A percentile compares a stretch with the other conserved stretches of the same genome.
phyloP scores from a whole-genome alignment of 257 asterid species.

The Vinca minor region DNA sequence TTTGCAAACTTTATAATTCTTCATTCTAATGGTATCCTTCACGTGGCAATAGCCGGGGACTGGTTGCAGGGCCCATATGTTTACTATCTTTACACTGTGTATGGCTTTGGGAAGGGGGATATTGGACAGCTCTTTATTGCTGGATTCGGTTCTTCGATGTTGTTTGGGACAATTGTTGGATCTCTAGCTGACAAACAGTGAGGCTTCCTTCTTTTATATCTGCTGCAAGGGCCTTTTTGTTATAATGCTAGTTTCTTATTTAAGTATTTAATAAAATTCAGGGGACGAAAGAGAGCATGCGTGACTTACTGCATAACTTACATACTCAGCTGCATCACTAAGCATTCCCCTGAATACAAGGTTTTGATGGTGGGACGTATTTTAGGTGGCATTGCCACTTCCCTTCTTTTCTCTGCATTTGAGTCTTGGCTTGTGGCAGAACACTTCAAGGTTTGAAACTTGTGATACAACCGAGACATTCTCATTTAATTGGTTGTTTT shows the following conservation, averaged over 20 bases:
- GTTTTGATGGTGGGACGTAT: constrained; percentile 86
- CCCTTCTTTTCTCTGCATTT: constrained; percentile 85
- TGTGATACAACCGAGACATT: neutral
- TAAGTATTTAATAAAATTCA: constrained; percentile 25
- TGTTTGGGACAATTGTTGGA: constrained; percentile 52
- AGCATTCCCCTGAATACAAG: constrained; percentile 87
- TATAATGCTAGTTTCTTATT: constrained; percentile 12
- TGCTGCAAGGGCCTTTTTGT: constrained; percentile 1
- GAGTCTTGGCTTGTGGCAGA: constrained; percentile 99
- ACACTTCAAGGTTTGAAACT: constrained; percentile 71
- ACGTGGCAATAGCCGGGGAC: constrained; percentile 38
- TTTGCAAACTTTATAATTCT: neutral
- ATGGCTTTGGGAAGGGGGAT: constrained; percentile 44
- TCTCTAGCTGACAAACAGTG: constrained; percentile 53
- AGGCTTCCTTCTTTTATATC: constrained; percentile 9
- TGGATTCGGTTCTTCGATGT: constrained; percentile 54
- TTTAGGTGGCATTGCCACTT: constrained; percentile 93
- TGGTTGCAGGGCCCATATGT: constrained; percentile 58
- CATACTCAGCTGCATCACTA: constrained; percentile 84
- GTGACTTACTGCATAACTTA: constrained; percentile 88
- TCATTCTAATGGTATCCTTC: constrained; percentile 17
- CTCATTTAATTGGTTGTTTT: neutral
- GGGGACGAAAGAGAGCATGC: constrained; percentile 96
- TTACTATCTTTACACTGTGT: constrained; percentile 42
- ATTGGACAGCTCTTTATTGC: constrained; percentile 53